A percentile compares a stretch with the other conserved stretches of the same genome.
phyloP scores from a whole-genome alignment of 129 eudicot genomes.

The Pseudognaphalium luteoalbum region DNA sequence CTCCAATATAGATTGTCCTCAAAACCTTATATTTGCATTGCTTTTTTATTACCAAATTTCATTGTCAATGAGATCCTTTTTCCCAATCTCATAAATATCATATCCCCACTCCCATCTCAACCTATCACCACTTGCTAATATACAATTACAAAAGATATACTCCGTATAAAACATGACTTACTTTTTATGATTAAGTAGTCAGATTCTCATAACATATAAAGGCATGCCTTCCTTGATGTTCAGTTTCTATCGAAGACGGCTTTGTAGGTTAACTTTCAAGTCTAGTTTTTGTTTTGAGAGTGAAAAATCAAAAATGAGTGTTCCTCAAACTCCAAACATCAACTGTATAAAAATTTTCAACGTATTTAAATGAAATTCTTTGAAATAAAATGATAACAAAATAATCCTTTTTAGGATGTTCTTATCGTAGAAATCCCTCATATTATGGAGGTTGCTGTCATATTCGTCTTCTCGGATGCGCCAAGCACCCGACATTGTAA shows the following conservation, averaged over 20 bases:
- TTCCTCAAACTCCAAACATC: no score
- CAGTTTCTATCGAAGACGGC: conserved; percentile 1
- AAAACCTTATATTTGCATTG: not conserved
- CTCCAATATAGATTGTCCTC: not conserved
- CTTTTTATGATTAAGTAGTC: not conserved
- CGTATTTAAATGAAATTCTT: no score
- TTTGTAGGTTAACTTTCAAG: not conserved
- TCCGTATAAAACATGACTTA: not conserved
- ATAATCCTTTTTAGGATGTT: no score
- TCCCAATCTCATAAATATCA: conserved; percentile 13
- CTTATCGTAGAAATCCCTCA: no score
- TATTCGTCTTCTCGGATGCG: no score
- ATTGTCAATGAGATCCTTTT: conserved; percentile 18
- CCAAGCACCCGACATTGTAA: no score
- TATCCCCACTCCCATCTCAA: not conserved
- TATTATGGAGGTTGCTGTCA: no score
- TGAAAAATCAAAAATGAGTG: not conserved
- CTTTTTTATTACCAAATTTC: not conserved
- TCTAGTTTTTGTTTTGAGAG: not conserved
- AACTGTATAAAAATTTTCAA: no score
- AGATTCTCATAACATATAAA: conserved; percentile 4
- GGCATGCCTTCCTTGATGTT: conserved; percentile 8
- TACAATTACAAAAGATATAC: not conserved
- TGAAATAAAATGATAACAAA: no score
- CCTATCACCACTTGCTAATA: not conserved